Percentiles rank a stretch among this genome's conserved stretches.
phyloP scores from a whole-genome alignment of 176 grass and related monocot species.

The Eragrostis nindensis region DNA sequence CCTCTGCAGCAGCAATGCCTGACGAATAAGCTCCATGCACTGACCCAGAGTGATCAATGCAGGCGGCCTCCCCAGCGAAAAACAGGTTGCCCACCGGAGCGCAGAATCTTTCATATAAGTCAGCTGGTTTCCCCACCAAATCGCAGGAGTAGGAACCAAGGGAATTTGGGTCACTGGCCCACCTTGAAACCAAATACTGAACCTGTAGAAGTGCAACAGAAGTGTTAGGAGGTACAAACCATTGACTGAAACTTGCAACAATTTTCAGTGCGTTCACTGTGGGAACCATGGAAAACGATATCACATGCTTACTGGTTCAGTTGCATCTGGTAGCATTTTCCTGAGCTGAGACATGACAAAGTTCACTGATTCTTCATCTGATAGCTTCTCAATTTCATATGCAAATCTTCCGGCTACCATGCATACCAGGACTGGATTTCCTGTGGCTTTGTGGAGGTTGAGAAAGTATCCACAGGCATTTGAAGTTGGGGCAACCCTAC shows the following conservation, averaged over 20 bases:
- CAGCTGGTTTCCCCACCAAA: constrained; percentile 87
- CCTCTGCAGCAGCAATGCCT: constrained; percentile 70
- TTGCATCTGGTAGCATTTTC: constrained; percentile 82
- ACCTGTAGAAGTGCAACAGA: constrained; percentile 47
- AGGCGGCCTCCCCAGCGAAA: constrained; percentile 94
- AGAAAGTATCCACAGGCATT: constrained; percentile 96
- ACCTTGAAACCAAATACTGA: constrained; percentile 85
- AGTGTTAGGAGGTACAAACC: not conserved
- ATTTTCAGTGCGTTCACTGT: not conserved
- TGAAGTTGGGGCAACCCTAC: constrained; percentile 67
- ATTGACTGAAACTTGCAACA: not conserved
- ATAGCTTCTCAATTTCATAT: constrained; percentile 89
- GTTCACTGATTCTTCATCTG: constrained; percentile 70
- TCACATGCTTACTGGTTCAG: constrained; percentile 60
- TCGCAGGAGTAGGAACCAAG: constrained; percentile 93
- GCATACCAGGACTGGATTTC: constrained; percentile 88
- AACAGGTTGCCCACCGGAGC: constrained; percentile 91
- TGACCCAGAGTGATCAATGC: constrained; percentile 86
- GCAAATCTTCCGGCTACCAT: constrained; percentile 96
- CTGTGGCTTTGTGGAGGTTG: constrained; percentile 94
- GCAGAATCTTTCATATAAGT: constrained; percentile 93
- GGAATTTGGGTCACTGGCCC: constrained; percentile 85
- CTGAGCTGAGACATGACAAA: constrained; percentile 85
- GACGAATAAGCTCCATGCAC: constrained; percentile 95
- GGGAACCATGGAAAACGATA: not conserved